Evolutionary conservation across 176 grass and related monocot species (phyloP).

Genomic region (Rhynchospora tenuis): DNA sequence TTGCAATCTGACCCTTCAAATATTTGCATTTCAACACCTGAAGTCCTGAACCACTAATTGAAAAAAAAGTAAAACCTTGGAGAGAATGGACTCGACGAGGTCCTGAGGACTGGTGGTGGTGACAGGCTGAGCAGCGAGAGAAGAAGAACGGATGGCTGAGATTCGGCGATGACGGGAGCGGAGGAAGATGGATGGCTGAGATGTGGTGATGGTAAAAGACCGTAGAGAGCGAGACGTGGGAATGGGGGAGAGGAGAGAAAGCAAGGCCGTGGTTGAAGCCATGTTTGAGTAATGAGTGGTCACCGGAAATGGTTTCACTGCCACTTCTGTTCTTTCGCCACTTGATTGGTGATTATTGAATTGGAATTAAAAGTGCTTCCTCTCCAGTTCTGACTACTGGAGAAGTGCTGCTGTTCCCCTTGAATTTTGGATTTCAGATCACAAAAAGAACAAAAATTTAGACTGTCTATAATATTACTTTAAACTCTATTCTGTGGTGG

Average conservation of each 20-base stretch:
- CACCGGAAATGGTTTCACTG: slow-evolving; percentile 15
- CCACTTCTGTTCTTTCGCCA: not conserved
- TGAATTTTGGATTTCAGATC: no score
- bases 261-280: slow-evolving; percentile 21
- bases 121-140: slow-evolving; percentile 37
- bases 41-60: not conserved
- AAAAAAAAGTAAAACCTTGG: slow-evolving; percentile 42
- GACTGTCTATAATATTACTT: no score
- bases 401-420: no score
- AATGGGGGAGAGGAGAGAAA: slow-evolving; percentile 34
- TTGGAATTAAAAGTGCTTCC: not conserved
- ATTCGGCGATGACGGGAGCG: slow-evolving; percentile 26
- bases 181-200: slow-evolving; percentile 18
- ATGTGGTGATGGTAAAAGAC: slow-evolving; percentile 8
- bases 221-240: not conserved
- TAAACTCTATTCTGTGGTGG: no score
- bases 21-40: no score
- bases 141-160: slow-evolving; percentile 44
- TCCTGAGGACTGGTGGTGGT: slow-evolving; percentile 41
- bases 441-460: no score
- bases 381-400: no score
- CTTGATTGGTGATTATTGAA: not conserved
- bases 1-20: not conserved
- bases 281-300: slow-evolving; percentile 21
- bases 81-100: slow-evolving; percentile 74